Percentiles rank a stretch among this genome's conserved stretches.
Conservation (phyloP, 2,329 filamentous ascomycete species). For the Xylaria sp. region DNA sequence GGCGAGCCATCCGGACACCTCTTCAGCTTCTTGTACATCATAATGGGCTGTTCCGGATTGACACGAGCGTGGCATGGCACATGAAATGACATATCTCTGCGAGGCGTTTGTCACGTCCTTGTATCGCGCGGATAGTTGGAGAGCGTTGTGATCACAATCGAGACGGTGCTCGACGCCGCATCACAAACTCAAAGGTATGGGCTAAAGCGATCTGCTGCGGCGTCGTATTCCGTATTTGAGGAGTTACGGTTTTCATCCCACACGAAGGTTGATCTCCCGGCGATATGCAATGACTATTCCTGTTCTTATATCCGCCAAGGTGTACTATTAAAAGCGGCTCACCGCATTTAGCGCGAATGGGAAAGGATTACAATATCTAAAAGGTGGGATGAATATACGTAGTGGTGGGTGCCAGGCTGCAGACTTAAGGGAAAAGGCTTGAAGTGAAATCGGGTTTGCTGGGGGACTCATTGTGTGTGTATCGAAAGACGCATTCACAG, state of each 20-base stretch:
- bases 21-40: constrained; percentile 11
- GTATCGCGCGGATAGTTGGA: background rate
- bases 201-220: constrained; percentile 3
- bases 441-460: background rate
- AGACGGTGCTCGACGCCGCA: constrained; percentile 13
- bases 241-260: constrained; percentile 1
- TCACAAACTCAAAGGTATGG: constrained; percentile 6
- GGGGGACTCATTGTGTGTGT: background rate
- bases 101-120: background rate
- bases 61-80: background rate
- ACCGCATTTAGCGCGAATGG: constrained; percentile 26
- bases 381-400: background rate
- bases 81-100: constrained; percentile 26
- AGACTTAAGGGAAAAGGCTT: background rate
- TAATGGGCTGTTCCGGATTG: constrained; percentile 3
- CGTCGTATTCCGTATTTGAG: background rate
- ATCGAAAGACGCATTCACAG: background rate
- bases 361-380: background rate
- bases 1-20: constrained; percentile 17
- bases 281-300: constrained; percentile 26
- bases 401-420: background rate
- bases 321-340: constrained; percentile 9
- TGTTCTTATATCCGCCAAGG: constrained; percentile 21
- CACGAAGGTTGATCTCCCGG: constrained; percentile 24
- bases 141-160: background rate